Evolutionary conservation across 2,329 filamentous ascomycete genomes (phyloP).

Genomic region (Diaporthe longicolla): DNA sequence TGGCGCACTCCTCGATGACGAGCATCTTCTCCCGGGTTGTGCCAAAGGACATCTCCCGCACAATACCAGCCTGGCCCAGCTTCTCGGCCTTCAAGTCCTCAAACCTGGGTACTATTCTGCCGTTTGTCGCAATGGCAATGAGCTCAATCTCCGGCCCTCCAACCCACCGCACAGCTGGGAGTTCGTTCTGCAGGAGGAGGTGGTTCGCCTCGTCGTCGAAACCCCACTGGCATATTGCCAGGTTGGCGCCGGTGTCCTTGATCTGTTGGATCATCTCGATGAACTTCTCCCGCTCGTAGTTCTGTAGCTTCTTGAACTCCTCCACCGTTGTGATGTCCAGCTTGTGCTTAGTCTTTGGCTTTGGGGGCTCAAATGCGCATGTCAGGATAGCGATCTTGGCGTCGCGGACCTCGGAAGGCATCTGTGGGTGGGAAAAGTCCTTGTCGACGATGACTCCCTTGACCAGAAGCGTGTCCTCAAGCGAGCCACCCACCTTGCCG

Average conservation of each 20-base stretch:
- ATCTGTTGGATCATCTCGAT: constrained; percentile 99
- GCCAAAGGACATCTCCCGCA: constrained; percentile 95
- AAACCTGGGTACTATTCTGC: constrained; percentile 96
- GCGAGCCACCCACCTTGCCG: constrained; percentile 93
- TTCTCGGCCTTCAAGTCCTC: constrained; percentile 94
- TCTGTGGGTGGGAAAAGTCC: constrained; percentile 99
- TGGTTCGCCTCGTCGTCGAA: constrained; percentile 99
- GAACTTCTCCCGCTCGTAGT: constrained; percentile 96
- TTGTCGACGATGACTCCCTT: constrained; percentile 99
- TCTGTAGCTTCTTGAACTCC: constrained; percentile 98
- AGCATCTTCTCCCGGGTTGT: constrained; percentile 99
- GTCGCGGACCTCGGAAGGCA: constrained; percentile 94
- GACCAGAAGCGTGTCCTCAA: constrained; percentile 94
- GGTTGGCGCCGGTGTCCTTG: constrained; percentile 96
- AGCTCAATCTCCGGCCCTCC: constrained; percentile 98
- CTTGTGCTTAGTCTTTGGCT: constrained; percentile 99
- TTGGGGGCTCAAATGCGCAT: constrained; percentile 97
- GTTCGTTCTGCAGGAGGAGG: constrained; percentile 92
- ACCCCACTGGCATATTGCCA: constrained; percentile 99
- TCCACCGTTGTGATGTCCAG: constrained; percentile 97
- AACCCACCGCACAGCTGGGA: constrained; percentile 97
- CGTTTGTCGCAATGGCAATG: constrained; percentile 98
- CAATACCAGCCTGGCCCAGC: constrained; percentile 89
- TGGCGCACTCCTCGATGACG: constrained; percentile 98
- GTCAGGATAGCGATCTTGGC: constrained; percentile 98